Evolutionary conservation across 2,329 filamentous ascomycete genomes (phyloP), one percentile per base, ranked within the genome.

Genomic region (Chaetomiaceae sp.): DNA sequence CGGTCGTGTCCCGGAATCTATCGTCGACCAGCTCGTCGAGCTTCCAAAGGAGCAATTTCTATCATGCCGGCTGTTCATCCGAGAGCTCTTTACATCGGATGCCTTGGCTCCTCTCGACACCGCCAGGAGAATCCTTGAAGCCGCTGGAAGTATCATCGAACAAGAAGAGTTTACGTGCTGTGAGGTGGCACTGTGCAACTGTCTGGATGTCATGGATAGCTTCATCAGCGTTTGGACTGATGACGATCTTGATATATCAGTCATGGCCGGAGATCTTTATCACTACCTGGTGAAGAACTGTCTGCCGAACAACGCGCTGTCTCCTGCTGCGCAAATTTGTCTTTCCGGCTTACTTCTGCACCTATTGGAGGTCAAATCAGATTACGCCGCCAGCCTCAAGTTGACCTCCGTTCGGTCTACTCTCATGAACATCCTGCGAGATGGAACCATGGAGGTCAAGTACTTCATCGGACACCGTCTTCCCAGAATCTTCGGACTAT

Each of bases 401-500:
- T 68, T 84, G 11, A 76, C 82, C 18, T 74, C 74, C 7, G 74
- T 72, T 40, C 72, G 87, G 51, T 88, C 86, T 8, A 86, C 78
- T 39, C 73, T 97, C 3, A 81, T 97, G 45, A 75, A 74, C 10
- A 78, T 97, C 18, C 70, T 97, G 7, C 69, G 76, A 34, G 71
- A 76, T 12, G 81, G 84, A 1, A 72, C 78, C 43, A 78, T 91
- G 58, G 65, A 72, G 10, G 83, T 93, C 38, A 93, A 94, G 58
- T 89, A 86, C 58, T 78, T 77, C 49, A 78, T 95, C 43, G 83
- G 85, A 0, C 71, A 79, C 45, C 74, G 76, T 3, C 70, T 97
- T 15, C 79, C 88, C 0, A 71, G 72, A 6, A 73, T 98, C 20
- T 98, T 98, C 62, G 77, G 81, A 11, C 75, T 86, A 2, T 97